A percentile compares a stretch with the other conserved stretches of the same genome.
Conservation (phyloP, 768 basidiomycete genomes). For the Pleurotus salmoneostramineus region DNA sequence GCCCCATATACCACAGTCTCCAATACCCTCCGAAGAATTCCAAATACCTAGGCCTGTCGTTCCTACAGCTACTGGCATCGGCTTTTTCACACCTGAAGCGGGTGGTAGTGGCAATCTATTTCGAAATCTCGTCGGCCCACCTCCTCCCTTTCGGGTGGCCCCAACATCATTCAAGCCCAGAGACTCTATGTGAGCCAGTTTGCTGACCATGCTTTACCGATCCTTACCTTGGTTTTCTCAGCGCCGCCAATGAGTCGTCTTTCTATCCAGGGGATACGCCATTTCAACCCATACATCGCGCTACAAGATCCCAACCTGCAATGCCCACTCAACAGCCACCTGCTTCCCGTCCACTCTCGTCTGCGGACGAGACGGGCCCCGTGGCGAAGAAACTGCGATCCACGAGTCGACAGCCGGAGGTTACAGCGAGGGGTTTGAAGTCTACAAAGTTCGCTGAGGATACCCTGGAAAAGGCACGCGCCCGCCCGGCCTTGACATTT, state of each 20-base stretch:
- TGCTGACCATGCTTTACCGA: slow-evolving; percentile 8
- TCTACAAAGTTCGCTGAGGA: slow-evolving; percentile 64
- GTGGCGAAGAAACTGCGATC: slow-evolving; percentile 73
- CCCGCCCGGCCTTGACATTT: slow-evolving; percentile 84
- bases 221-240: slow-evolving; percentile 20
- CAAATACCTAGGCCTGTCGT: slow-evolving; percentile 32
- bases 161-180: slow-evolving; percentile 39
- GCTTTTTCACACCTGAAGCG: slow-evolving; percentile 75
- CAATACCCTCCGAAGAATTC: slow-evolving; percentile 47
- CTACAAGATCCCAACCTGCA: slow-evolving; percentile 37
- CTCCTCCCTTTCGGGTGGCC: slow-evolving; percentile 56
- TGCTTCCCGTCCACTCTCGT: slow-evolving; percentile 69
- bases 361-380: slow-evolving; percentile 79
- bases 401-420: slow-evolving; percentile 49
- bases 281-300: slow-evolving; percentile 44
- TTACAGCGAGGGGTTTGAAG: slow-evolving; percentile 50
- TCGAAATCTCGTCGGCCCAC: slow-evolving; percentile 43
- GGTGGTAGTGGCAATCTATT: slow-evolving; percentile 53
- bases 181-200: slow-evolving; percentile 56
- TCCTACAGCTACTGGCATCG: slow-evolving; percentile 60
- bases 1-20: slow-evolving; percentile 44
- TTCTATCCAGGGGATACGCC: slow-evolving; percentile 54
- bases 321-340: slow-evolving; percentile 41
- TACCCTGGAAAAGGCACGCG: slow-evolving; percentile 87
- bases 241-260: slow-evolving; percentile 54